Base-by-base conservation (phyloP, 768 basidiomycete species). In the Kwoniella shandongensis region DNA sequence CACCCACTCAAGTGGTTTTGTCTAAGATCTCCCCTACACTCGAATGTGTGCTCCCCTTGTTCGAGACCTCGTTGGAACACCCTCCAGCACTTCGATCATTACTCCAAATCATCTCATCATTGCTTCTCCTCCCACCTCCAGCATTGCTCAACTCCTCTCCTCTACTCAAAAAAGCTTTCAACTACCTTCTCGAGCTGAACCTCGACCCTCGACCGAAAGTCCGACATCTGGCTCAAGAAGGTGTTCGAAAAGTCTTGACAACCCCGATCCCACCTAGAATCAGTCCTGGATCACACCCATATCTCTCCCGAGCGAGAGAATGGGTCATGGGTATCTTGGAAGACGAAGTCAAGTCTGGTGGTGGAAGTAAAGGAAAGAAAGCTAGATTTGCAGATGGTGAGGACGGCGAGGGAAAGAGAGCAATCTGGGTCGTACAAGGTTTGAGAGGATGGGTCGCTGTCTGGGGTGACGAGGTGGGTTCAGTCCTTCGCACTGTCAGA, bases 151-250 rank as follows among this genome's bases (percentile, higher is more conserved):
- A 89, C 30, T 76, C 77, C 8, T 73, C 70, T 27, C 79, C 77
- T 23, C 54, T 75, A 39, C 81, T 89, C 45, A 85, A 88, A 36
- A 89, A 93, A 73, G 81, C 86, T 2, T 97, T 92, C 80, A 86
- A 88, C 41, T 86, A 88, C 35, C 80, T 96, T 51, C 79, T 98
- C 39, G 87, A 89, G 45, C 79, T 96, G 44, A 86, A 84, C 65
- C 80, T 91, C 41, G 96, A 99, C 78, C 82, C 86, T 3, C 80
- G 96, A 48, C 96, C 96, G 18, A 97, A 98, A 79, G 91, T 99
- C 50, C 85, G 96, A 54, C 92, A 84, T 76, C 85, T 87, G 71
- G 92, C 93, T 22, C 86, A 87, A 44, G 93, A 97, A 69, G 83
- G 88, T 18, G 82, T 99, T 29, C 83, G 82, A 66, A 87, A 89